Base-by-base conservation (phyloP, 2,329 filamentous ascomycete species). In the Penicillium glabrum region DNA sequence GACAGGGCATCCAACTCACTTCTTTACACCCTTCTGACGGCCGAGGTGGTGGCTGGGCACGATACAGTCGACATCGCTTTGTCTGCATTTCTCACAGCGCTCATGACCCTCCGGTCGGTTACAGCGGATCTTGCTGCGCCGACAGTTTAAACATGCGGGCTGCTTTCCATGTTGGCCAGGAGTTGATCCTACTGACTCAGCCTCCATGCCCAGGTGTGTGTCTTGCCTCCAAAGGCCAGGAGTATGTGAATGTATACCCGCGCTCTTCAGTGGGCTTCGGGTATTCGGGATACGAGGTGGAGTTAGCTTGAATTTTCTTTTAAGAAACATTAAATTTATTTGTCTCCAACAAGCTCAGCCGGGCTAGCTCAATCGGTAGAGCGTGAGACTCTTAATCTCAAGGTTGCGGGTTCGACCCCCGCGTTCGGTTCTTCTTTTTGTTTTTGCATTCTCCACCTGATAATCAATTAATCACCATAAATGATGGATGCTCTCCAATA, bases 11-110 rank as follows among this genome's bases (percentile, higher is more conserved):
- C 21, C 41, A 9, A 57, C 64, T 60, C 74, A 88, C 88, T 91
- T 91, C 72, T 90, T 91, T 58, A 90, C 88, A 23, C 88, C 89
- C 68, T 90, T 90, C 67, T 89, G 87, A 49, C 89, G 80, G 8
- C 88, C 88, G 4, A 89, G 82, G 60, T 90, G 87, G 67, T 90
- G 89, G n/a, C 83, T 83, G n/a, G 83, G 88, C 2, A 89, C 84
- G 6, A 89, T 77, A 69, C 88, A 91, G 57, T 89, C 85, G 14
- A 76, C 69, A 33, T 82, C 79, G 8, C 82, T 75, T 66, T 85
- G 81, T 53, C 79, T 75, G 69, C 87, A 89, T 70, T 85, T 81
- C 62, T 85, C 85, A 69, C 87, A 89, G 26, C 80, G 77, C 21
- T 75, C 67, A 57, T 83, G 78, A 43, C 78, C 79, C 21, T 77